A percentile compares a stretch with the other conserved stretches of the same genome.
Conservation (phyloP, 2,329 filamentous ascomycete genomes). For the Aspergillus eucalypticola region DNA sequence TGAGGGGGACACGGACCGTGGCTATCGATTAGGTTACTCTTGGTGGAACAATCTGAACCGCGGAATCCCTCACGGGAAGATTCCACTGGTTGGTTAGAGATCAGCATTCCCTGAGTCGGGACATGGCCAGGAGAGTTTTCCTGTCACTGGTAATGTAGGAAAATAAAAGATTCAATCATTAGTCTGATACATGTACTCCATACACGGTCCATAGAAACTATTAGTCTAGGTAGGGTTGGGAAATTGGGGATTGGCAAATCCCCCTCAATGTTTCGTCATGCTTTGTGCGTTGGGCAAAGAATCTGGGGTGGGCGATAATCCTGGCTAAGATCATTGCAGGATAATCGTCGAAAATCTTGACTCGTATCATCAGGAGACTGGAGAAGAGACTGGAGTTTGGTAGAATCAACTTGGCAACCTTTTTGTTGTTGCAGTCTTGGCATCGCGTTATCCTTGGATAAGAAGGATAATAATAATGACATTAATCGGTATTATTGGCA, state of each 20-base stretch:
- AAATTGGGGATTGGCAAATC: not conserved
- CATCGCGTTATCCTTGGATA: not conserved
- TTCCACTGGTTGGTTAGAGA: slow-evolving; percentile 17
- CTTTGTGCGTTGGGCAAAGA: not conserved
- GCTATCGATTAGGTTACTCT: slow-evolving; percentile 19
- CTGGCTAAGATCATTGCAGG: not conserved
- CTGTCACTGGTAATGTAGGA: not conserved
- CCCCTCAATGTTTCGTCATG: not conserved
- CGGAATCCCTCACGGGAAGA: slow-evolving; percentile 22
- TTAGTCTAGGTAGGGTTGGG: not conserved
- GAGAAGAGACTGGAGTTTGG: not conserved
- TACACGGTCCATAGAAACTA: not conserved
- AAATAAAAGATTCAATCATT: not conserved
- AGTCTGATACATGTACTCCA: not conserved
- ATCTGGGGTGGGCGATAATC: not conserved
- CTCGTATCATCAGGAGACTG: not conserved
- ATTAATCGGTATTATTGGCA: slow-evolving; percentile 1
- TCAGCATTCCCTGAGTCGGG: slow-evolving; percentile 11
- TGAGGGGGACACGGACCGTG: slow-evolving; percentile 10
- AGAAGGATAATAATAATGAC: not conserved
- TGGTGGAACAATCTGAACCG: slow-evolving; percentile 23
- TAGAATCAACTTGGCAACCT: not conserved
- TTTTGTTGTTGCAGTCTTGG: not conserved
- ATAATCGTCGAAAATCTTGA: not conserved
- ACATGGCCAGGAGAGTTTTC: not conserved